phyloP scores from a whole-genome alignment of 164 flowering plant genomes.

The Piper betle region DNA sequence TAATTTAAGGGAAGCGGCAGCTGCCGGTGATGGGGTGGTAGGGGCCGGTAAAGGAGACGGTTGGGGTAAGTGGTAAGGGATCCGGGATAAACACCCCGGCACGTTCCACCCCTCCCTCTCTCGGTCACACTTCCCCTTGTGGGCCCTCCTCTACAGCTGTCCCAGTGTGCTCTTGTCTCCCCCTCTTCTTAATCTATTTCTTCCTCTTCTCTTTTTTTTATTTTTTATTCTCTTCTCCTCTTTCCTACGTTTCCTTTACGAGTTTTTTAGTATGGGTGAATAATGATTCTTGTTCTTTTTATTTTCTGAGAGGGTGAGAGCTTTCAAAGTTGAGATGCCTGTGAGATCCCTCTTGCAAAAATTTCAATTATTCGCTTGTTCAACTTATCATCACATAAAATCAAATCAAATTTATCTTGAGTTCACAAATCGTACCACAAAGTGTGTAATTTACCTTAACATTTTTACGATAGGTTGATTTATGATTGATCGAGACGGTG shows the following conservation, averaged over 20 bases:
- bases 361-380: too few relatives aligned
- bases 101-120: slow-evolving; percentile 31
- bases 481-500: too few relatives aligned
- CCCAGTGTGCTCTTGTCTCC: slow-evolving; percentile 36
- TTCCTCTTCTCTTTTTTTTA: background rate
- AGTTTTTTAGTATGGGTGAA: background rate
- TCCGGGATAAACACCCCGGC: slow-evolving; percentile 47
- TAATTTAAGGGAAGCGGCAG: background rate
- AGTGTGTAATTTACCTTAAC: too few relatives aligned
- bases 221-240: background rate
- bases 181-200: background rate
- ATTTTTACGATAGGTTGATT: too few relatives aligned
- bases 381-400: too few relatives aligned
- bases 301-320: background rate
- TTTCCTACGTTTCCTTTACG: background rate
- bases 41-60: slow-evolving; percentile 10
- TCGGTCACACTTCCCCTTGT: background rate
- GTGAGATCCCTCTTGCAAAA: background rate
- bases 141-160: slow-evolving; percentile 43
- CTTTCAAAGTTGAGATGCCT: background rate
- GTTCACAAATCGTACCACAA: too few relatives aligned
- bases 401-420: too few relatives aligned
- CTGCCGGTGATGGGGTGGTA: background rate
- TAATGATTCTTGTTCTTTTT: background rate
- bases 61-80: slow-evolving; percentile 25